Base-by-base conservation (phyloP, 1,284 basidiomycete genomes). In the Porogramme epimiltina region DNA sequence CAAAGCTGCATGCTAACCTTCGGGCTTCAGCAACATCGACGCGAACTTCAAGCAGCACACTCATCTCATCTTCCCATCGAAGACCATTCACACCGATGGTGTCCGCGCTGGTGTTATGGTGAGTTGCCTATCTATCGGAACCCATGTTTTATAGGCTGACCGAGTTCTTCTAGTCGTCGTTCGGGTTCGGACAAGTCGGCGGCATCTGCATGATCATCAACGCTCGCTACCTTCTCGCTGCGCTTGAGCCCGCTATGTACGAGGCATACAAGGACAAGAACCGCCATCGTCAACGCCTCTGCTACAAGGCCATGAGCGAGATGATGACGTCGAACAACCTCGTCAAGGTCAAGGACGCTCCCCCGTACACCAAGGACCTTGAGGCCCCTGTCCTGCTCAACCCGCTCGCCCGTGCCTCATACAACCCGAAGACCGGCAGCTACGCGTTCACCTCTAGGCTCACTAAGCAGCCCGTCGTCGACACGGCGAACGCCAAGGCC, bases 171-270 rank as follows among this genome's bases (percentile, higher is more conserved):
- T 53, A 88, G 80, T 98, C 96, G 3, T 98, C 95, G 18, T 99
- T 99, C 76, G 97, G 97, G 64, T 99, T 99, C 79, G 97, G 96
- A 65, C 97, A 99, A 83, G 95, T 98, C 60, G 97, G 96, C 58
- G 97, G 96, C 56, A 92, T 89, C 56, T 89, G 87, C 43, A 81
- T 96, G 58, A 78, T 98, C 62, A 70, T 99, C 51, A 89, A 99
- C 73, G 94, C 97, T 45, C 90, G 92, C 61, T 94, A 93, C 77
- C 80, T 98, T 57, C 87, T 95, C 60, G 96, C 88, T 47, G 80
- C 90, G 13, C 74, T 98, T 39, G 85, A 91, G 57, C 81, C 88
- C 2, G 75, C 82, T 25, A 70, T 79, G 56, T 96, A 95, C 64
- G 82, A 85, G 45, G 73, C 77, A 26, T 99, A 99, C 79, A 82